A percentile compares a stretch with the other conserved stretches of the same genome.
Evolutionary conservation across 805 yeast species (phyloP).

Genomic region (Metschnikowia amazonensis): DNA sequence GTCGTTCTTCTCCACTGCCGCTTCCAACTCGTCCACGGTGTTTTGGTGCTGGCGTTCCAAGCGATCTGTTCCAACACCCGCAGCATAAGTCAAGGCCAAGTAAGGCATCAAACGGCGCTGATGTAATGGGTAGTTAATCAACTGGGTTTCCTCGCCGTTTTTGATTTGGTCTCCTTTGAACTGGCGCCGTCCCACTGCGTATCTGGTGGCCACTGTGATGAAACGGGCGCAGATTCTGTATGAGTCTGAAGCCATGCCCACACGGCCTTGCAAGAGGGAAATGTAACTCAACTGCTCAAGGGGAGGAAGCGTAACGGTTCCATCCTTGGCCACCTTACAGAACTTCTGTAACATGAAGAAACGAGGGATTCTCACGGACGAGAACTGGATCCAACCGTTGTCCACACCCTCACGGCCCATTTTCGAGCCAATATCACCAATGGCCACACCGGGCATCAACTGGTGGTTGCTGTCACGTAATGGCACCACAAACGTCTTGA

Average conservation of each 20-base stretch:
- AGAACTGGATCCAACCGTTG: conserved; percentile 48
- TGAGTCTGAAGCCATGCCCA: conserved; percentile 42
- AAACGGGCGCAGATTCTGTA: conserved; percentile 41
- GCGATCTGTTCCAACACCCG: conserved; percentile 37
- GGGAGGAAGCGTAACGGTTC: conserved; percentile 41
- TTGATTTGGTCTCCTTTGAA: conserved; percentile 27
- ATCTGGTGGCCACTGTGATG: conserved; percentile 41
- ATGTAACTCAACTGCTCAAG: conserved; percentile 44
- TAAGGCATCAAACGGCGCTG: conserved; percentile 44
- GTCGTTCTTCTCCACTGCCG: conserved; percentile 34
- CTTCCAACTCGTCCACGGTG: conserved; percentile 32
- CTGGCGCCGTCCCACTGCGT: conserved; percentile 46
- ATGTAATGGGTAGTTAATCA: conserved; percentile 44
- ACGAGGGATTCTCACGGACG: conserved; percentile 42
- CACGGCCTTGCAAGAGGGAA: conserved; percentile 44
- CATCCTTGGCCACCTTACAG: conserved; percentile 39
- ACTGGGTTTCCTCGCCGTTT: conserved; percentile 33
- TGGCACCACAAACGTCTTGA: conserved; percentile 45
- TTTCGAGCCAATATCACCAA: conserved; percentile 46
- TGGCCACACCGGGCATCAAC: conserved; percentile 41
- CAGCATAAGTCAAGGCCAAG: conserved; percentile 39
- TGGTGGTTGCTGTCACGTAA: conserved; percentile 42
- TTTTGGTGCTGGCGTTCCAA: conserved; percentile 32
- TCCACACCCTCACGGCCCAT: conserved; percentile 50
- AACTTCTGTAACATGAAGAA: conserved; percentile 45